Evolutionary conservation across 208 protist species (phyloP).

Genomic region (Acanthamoeba sp.): DNA sequence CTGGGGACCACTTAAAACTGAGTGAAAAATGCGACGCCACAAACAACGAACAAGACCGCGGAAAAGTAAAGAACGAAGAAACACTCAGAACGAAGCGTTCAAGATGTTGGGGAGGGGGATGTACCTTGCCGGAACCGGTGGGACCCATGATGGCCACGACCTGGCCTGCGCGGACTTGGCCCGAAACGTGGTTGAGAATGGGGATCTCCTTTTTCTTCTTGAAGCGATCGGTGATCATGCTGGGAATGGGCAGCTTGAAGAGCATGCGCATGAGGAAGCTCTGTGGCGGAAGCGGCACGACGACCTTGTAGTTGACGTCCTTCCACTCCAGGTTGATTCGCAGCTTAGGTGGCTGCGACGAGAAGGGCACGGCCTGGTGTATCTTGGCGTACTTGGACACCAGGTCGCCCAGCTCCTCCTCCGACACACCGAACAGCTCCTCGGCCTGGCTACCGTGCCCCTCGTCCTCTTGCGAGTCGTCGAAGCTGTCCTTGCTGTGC

Average conservation of each 20-base stretch:
- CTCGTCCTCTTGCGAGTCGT: neutral
- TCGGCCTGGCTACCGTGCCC: slow-evolving; percentile 4
- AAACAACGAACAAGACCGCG: neutral
- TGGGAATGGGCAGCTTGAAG: slow-evolving; percentile 69
- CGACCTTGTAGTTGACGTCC: slow-evolving; percentile 71
- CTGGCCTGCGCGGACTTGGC: slow-evolving; percentile 44
- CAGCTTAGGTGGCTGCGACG: neutral
- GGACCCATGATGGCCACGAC: slow-evolving; percentile 82
- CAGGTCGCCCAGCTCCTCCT: neutral
- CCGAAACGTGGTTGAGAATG: slow-evolving; percentile 73
- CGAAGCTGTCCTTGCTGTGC: neutral
- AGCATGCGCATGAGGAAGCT: slow-evolving; percentile 35
- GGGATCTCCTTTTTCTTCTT: slow-evolving; percentile 60
- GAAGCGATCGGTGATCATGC: neutral
- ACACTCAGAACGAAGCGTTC: neutral
- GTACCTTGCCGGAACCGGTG: slow-evolving; percentile 65
- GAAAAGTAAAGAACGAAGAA: neutral
- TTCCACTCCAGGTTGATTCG: slow-evolving; percentile 65
- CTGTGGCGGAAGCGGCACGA: slow-evolving; percentile 56
- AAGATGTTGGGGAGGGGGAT: neutral
- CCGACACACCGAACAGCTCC: slow-evolving; percentile 10
- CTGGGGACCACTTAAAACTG: no score
- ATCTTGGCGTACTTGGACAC: slow-evolving; percentile 70
- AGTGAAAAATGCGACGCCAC: neutral
- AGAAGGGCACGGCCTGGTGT: slow-evolving; percentile 62